phyloP scores from a whole-genome alignment of 352 stramenopile genomes.

The Blastocystis sp. region DNA sequence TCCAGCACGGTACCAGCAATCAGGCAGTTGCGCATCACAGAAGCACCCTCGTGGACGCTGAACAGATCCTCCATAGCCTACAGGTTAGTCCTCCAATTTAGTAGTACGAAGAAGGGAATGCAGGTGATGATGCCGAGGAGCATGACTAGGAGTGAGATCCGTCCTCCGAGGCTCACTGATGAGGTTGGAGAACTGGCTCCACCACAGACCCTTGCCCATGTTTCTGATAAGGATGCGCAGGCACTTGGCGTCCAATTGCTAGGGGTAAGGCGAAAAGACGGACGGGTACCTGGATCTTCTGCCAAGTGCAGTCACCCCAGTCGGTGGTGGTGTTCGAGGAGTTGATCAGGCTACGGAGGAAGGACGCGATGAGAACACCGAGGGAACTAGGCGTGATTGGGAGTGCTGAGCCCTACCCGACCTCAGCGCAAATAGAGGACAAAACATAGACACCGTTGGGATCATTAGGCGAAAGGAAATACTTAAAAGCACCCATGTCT shows the following conservation, averaged over 20 bases:
- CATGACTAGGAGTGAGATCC: constrained; percentile 27
- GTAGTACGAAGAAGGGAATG: constrained; percentile 41
- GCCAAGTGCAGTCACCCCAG: background rate
- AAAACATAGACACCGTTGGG: constrained; percentile 45
- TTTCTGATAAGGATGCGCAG: background rate
- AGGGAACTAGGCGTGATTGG: constrained; percentile 14
- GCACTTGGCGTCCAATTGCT: constrained; percentile 25
- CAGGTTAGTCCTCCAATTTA: background rate
- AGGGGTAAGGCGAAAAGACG: background rate
- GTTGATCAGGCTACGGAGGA: constrained; percentile 53
- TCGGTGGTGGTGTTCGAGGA: background rate
- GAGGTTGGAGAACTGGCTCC: constrained; percentile 48
- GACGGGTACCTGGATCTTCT: background rate
- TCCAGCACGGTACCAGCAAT: constrained; percentile 42
- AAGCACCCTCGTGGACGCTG: constrained; percentile 39
- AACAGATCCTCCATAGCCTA: constrained; percentile 66
- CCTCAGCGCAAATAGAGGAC: constrained; percentile 26
- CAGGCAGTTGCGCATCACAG: constrained; percentile 22
- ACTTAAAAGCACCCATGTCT: constrained; percentile 5
- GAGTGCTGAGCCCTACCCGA: background rate
- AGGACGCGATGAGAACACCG: constrained; percentile 35
- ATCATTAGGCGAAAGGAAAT: constrained; percentile 42
- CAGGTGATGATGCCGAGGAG: constrained; percentile 59
- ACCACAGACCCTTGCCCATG: background rate
- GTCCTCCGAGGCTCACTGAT: background rate